These are phyloP conservation scores for Pichia sp. DNA, from an alignment of 1,139 yeast species.

Conservation along the genomic window DNA sequence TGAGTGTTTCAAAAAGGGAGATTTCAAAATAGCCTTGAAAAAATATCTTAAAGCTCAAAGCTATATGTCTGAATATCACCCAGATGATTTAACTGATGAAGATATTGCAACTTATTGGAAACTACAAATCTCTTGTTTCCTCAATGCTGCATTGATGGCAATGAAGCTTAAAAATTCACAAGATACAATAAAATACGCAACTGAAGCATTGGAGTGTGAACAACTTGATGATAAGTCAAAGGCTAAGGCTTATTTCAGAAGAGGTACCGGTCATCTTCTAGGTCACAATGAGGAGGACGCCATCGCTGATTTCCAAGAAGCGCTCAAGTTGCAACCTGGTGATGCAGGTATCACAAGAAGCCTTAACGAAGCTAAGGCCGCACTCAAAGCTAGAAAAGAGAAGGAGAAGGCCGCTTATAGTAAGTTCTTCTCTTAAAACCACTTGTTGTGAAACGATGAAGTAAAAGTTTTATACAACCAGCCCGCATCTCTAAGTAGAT, in stretches of 20 bases:
- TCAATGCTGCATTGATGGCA: slow-evolving; percentile 73
- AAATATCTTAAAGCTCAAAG: slow-evolving; percentile 69
- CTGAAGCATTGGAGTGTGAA: slow-evolving; percentile 59
- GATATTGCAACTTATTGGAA: slow-evolving; percentile 41
- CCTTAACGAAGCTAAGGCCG: slow-evolving; percentile 50
- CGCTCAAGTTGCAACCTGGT: slow-evolving; percentile 56
- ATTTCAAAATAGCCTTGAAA: slow-evolving; percentile 46
- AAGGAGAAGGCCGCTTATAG: slow-evolving; percentile 81
- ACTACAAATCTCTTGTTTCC: slow-evolving; percentile 53
- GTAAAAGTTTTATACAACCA: too few species aligned
- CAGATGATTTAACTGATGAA: slow-evolving; percentile 57
- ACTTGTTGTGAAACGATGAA: too few species aligned
- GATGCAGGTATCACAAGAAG: slow-evolving; percentile 73
- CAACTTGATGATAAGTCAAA: slow-evolving; percentile 57
- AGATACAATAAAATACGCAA: slow-evolving; percentile 52
- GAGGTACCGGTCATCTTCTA: slow-evolving; percentile 66
- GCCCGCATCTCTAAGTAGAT: too few species aligned
- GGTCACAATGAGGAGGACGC: slow-evolving; percentile 70
- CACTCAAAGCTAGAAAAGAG: slow-evolving; percentile 48
- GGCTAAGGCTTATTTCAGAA: slow-evolving; percentile 81
- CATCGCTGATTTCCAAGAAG: slow-evolving; percentile 55
- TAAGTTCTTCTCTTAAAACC: slow-evolving; percentile 57
- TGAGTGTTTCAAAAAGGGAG: slow-evolving; percentile 57
- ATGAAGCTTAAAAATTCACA: slow-evolving; percentile 54
- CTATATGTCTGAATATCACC: slow-evolving; percentile 66